Evolutionary conservation across 768 basidiomycete genomes (phyloP).

Genomic region (Collybia sordida): DNA sequence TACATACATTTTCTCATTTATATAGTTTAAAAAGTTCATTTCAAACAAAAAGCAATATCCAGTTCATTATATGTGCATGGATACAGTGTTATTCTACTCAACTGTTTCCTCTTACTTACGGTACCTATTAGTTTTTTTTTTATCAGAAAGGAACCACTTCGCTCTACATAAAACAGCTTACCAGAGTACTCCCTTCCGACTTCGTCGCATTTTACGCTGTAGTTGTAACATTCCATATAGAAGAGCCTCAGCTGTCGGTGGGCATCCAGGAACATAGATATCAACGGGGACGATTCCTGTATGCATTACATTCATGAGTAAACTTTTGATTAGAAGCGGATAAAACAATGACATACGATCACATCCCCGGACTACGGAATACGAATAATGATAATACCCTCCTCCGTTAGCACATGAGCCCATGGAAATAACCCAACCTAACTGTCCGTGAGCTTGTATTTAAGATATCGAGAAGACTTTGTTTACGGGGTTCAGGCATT

Average conservation of each 20-base stretch:
- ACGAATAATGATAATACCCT: conserved; percentile 97
- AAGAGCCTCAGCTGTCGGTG: conserved; percentile 94
- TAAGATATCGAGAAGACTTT: conserved; percentile 2
- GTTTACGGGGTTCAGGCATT: conserved; percentile 94
- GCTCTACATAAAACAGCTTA: conserved; percentile 30
- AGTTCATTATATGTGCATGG: conserved; percentile 1
- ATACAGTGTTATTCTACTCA: not conserved
- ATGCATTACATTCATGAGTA: conserved; percentile 5
- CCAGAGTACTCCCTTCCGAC: conserved; percentile 87
- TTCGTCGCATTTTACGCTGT: conserved; percentile 93
- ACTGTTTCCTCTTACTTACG: conserved; percentile 42
- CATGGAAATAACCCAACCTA: conserved; percentile 99
- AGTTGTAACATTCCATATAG: conserved; percentile 96
- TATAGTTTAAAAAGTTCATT: too few species aligned
- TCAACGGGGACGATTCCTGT: conserved; percentile 96
- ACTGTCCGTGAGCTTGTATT: not conserved
- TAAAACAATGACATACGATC: conserved; percentile 64
- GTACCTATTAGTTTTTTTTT: conserved; percentile 42
- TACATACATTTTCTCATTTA: not conserved
- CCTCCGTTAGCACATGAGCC: conserved; percentile 99
- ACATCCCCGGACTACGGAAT: conserved; percentile 97
- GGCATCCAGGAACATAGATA: conserved; percentile 96
- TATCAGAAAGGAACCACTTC: conserved; percentile 2
- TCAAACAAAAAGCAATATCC: not conserved
- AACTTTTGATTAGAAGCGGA: conserved; percentile 4